These are phyloP conservation scores for Albophoma yamanashiensis DNA, from an alignment of 2,329 filamentous ascomycete species.

Conservation along the genomic window DNA sequence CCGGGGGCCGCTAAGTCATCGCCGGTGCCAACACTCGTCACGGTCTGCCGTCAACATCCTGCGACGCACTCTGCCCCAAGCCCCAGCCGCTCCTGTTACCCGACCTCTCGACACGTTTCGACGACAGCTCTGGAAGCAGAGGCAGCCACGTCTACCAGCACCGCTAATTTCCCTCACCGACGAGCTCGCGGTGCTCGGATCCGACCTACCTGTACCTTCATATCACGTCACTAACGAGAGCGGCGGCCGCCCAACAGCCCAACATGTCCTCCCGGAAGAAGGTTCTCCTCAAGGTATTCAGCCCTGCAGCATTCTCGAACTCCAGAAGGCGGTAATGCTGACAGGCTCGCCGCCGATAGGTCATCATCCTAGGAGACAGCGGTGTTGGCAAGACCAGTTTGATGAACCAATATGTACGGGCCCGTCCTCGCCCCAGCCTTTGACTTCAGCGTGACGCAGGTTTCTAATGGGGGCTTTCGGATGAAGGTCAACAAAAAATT, in stretches of 20 bases:
- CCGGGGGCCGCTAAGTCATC: neutral
- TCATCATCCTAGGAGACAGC: slow-evolving; percentile 98
- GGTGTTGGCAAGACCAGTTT: slow-evolving; percentile 98
- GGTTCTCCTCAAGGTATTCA: slow-evolving; percentile 72
- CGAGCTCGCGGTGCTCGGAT: neutral
- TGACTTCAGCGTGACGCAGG: neutral
- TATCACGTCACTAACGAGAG: slow-evolving; percentile 4
- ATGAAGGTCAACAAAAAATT: slow-evolving; percentile 98
- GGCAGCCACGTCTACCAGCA: neutral
- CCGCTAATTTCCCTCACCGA: neutral
- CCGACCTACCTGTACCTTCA: neutral
- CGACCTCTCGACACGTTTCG: neutral
- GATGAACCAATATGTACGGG: slow-evolving; percentile 99
- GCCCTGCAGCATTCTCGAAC: neutral
- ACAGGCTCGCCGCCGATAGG: slow-evolving; percentile 39
- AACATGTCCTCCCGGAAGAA: slow-evolving; percentile 77
- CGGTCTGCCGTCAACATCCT: neutral
- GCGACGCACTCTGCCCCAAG: neutral
- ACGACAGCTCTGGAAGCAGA: neutral
- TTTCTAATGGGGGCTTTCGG: slow-evolving; percentile 1
- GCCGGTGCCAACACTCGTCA: neutral
- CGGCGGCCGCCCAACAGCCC: slow-evolving; percentile 12
- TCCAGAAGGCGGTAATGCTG: neutral
- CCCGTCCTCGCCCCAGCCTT: slow-evolving; percentile 3
- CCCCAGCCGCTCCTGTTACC: neutral